These are phyloP conservation scores for Ascosphaera aggregata DNA, from an alignment of 2,329 filamentous ascomycete genomes.

Conservation along the genomic window DNA sequence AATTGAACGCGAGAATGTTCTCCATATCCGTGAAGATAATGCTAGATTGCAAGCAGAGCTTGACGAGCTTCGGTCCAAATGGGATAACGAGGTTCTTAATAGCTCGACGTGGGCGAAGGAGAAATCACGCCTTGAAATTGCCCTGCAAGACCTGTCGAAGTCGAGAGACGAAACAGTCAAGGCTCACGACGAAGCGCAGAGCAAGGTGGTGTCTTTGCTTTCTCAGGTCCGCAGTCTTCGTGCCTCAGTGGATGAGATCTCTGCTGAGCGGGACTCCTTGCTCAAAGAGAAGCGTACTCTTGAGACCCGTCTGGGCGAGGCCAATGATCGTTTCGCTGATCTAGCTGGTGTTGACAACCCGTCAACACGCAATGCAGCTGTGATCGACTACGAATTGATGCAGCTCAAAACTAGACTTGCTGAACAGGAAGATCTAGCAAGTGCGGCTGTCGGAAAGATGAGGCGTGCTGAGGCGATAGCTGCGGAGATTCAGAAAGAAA, in stretches of 20 bases:
- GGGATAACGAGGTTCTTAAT: conserved; percentile 95
- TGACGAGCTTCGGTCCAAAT: conserved; percentile 82
- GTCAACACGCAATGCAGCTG: conserved; percentile 70
- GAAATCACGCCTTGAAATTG: conserved; percentile 76
- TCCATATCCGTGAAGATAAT: conserved; percentile 68
- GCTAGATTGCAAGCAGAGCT: conserved; percentile 81
- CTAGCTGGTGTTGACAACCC: conserved; percentile 67
- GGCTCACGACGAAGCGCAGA: conserved; percentile 85
- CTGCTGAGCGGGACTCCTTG: conserved; percentile 63
- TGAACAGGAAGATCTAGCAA: conserved; percentile 79
- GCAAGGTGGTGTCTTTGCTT: conserved; percentile 73
- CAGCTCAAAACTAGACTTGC: conserved; percentile 74
- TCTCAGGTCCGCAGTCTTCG: conserved; percentile 74
- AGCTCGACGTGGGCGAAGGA: conserved; percentile 98
- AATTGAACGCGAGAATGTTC: conserved; percentile 69
- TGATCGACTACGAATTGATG: conserved; percentile 68
- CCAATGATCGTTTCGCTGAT: conserved; percentile 70
- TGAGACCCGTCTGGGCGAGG: conserved; percentile 65
- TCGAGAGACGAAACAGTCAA: conserved; percentile 85
- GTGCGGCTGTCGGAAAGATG: conserved; percentile 93
- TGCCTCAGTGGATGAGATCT: conserved; percentile 62
- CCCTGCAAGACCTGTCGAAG: conserved; percentile 64
- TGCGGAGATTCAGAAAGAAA: conserved; percentile 81
- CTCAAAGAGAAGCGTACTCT: conserved; percentile 76
- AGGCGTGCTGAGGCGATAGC: conserved; percentile 70